A percentile compares a stretch with the other conserved stretches of the same genome.
Evolutionary conservation across 225 moss, liverwort and hornwort genomes (phyloP).

Genomic region (Lunularia cruciata): DNA sequence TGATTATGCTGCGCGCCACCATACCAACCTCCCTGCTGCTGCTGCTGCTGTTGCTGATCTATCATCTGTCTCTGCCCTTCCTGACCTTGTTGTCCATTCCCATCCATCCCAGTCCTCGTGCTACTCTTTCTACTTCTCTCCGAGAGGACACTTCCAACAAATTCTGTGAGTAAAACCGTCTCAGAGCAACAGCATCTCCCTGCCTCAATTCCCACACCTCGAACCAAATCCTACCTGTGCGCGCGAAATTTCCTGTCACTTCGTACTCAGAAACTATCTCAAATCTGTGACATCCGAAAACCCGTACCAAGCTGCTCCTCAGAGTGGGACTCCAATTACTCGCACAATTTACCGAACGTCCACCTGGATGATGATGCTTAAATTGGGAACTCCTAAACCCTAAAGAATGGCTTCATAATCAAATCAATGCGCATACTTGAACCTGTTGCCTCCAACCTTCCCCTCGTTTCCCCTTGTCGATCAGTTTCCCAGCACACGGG

Average conservation of each 20-base stretch:
- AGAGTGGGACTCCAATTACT: background rate
- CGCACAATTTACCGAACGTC: background rate
- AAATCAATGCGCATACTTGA: background rate
- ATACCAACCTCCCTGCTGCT: conserved; percentile 39
- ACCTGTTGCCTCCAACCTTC: background rate
- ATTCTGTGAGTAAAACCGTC: background rate
- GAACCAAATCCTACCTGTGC: background rate
- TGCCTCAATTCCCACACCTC: background rate
- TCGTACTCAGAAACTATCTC: conserved; percentile 6
- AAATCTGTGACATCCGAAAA: background rate
- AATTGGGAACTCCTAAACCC: conserved; percentile 12
- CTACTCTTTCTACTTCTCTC: background rate
- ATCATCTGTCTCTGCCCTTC: conserved; percentile 41
- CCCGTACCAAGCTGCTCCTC: background rate
- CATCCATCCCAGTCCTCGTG: conserved; percentile 33
- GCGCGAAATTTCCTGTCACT: background rate
- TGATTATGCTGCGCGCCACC: conserved; percentile 28
- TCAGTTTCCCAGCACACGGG: background rate
- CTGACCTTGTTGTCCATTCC: conserved; percentile 27
- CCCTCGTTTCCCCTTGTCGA: too few species aligned
- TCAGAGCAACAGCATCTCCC: background rate
- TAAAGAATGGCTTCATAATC: background rate
- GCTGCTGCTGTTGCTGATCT: conserved; percentile 43
- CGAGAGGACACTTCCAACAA: conserved; percentile 23
- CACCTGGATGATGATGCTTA: too few species aligned